phyloP scores from a whole-genome alignment of 768 basidiomycete species.

The Boletales sp. region DNA sequence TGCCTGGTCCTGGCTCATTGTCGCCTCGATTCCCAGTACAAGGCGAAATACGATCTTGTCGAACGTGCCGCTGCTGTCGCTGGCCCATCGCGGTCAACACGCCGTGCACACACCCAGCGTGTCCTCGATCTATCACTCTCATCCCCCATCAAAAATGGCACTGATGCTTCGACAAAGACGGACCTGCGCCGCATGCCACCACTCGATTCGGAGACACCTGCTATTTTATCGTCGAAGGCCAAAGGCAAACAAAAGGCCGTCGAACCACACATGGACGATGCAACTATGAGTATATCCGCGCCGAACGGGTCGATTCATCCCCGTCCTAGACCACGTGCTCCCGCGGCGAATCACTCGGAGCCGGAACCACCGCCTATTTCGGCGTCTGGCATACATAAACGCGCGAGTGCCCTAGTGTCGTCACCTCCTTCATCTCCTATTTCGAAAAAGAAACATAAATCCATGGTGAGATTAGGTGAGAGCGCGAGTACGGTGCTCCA shows the following conservation, averaged over 20 bases:
- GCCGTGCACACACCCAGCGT: conserved; percentile 54
- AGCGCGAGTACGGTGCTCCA: neutral
- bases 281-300: conserved; percentile 6
- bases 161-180: conserved; percentile 8
- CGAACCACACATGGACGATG: conserved; percentile 11
- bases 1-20: neutral
- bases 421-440: conserved; percentile 21
- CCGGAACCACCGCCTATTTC: conserved; percentile 6
- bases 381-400: conserved; percentile 21
- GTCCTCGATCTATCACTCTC: conserved; percentile 40
- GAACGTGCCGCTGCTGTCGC: conserved; percentile 40
- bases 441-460: conserved; percentile 27
- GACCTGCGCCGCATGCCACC: conserved; percentile 10
- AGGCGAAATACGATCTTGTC: conserved; percentile 58
- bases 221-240: conserved; percentile 23
- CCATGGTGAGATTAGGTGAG: conserved; percentile 3
- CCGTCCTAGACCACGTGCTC: conserved; percentile 8
- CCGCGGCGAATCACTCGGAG: conserved; percentile 2
- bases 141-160: conserved; percentile 14
- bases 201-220: neutral
- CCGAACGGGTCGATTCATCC: conserved; percentile 10
- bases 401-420: conserved; percentile 18
- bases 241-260: conserved; percentile 32
- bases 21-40: conserved; percentile 42
- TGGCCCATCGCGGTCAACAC: conserved; percentile 56